These are phyloP conservation scores for Starmerella potacharoeniae DNA, from an alignment of 805 yeast species.

Conservation along the genomic window DNA sequence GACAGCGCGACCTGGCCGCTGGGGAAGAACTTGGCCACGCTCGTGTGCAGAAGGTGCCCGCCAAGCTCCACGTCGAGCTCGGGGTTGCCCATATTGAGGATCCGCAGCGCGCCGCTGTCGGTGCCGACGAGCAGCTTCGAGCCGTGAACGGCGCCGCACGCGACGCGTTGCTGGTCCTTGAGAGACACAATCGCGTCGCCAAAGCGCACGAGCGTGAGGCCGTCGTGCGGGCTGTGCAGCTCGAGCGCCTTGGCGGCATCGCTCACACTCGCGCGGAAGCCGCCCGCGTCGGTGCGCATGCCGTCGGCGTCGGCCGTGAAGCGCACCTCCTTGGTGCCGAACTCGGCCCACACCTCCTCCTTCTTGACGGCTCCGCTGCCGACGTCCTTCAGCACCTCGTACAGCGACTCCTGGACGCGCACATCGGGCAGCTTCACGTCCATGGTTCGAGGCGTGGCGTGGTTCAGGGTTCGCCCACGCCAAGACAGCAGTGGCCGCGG, in stretches of 20 bases:
- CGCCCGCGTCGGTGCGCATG: slow-evolving; percentile 11
- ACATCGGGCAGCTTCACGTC: slow-evolving; percentile 16
- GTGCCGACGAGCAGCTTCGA: slow-evolving; percentile 9
- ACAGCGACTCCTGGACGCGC: slow-evolving; percentile 38
- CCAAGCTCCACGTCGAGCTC: slow-evolving; percentile 23
- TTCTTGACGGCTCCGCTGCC: slow-evolving; percentile 17
- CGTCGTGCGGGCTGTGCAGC: slow-evolving; percentile 3
- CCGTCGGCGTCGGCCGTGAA: slow-evolving; percentile 14
- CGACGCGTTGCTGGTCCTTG: not conserved
- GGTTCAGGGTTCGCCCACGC: not conserved
- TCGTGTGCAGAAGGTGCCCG: slow-evolving; percentile 45
- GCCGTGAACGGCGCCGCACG: slow-evolving; percentile 10
- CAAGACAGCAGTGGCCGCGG: too few species aligned
- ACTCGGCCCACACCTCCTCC: slow-evolving; percentile 36
- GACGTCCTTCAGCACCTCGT: slow-evolving; percentile 36
- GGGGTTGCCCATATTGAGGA: not conserved
- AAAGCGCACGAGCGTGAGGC: slow-evolving; percentile 2
- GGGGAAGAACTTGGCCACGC: slow-evolving; percentile 44
- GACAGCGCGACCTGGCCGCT: slow-evolving; percentile 51
- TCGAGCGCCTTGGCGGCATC: slow-evolving; percentile 14
- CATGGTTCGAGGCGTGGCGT: not conserved
- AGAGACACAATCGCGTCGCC: slow-evolving; percentile 1
- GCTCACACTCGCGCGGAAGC: slow-evolving; percentile 17
- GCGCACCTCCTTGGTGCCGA: slow-evolving; percentile 15
- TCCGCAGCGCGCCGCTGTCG: slow-evolving; percentile 7